phyloP scores from a whole-genome alignment of 75 land plant genomes.

The Ceratopteris richardii region DNA sequence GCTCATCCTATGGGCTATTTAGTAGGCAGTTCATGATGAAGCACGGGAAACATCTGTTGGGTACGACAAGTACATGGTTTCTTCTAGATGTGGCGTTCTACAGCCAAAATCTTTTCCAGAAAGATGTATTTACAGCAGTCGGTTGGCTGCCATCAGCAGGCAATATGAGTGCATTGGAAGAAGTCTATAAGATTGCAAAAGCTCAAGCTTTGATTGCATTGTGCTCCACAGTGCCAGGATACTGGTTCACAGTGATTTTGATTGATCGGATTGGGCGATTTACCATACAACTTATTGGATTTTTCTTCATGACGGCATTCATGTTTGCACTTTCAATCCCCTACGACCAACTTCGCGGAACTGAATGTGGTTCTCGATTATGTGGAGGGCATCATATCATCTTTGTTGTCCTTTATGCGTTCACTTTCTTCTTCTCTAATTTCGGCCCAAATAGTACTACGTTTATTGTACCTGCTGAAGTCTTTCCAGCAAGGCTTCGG shows the following conservation, averaged over 20 bases:
- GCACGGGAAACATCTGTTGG: too few species aligned
- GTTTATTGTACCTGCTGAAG: conserved; percentile 36
- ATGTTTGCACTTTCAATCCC: conserved; percentile 36
- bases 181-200: conserved; percentile 29
- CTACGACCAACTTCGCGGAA: conserved; percentile 26
- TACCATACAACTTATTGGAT: conserved; percentile 36
- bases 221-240: conserved; percentile 47
- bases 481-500: conserved; percentile 54
- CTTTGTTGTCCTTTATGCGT: conserved; percentile 27
- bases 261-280: conserved; percentile 38
- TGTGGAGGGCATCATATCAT: conserved; percentile 22
- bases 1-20: too few species aligned
- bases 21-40: too few species aligned
- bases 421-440: conserved; percentile 37
- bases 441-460: conserved; percentile 40
- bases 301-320: conserved; percentile 50
- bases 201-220: conserved; percentile 47
- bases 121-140: conserved; percentile 37
- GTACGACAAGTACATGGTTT: too few species aligned
- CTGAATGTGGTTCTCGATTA: conserved; percentile 15
- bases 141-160: conserved; percentile 37
- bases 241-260: conserved; percentile 45
- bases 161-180: conserved; percentile 38
- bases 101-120: too few species aligned
- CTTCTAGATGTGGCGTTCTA: too few species aligned